Base-by-base conservation (phyloP, 495 filamentous ascomycete species). In the Gamarada debralockiae region DNA sequence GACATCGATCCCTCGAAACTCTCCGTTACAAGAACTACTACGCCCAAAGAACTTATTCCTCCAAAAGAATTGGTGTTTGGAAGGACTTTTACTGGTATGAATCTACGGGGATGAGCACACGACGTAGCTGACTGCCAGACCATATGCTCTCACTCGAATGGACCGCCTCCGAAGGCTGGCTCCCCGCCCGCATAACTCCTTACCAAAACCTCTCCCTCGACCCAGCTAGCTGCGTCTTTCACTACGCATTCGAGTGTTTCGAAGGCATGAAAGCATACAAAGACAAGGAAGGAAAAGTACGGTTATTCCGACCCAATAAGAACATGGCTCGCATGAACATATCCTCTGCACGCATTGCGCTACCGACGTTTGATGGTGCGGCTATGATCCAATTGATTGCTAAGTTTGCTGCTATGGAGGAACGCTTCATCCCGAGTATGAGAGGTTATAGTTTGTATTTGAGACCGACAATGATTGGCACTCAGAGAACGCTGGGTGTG, bases 231-330 rank as follows among this genome's bases (percentile, higher is more conserved):
- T 97, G 92, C 74, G 93, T 97, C 39, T 92, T 98, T 73, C 93
- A 98, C 79, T 98, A 98, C 70, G 93, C 88, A 34, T 97, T 97
- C 64, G 87, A 91, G 67, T 89, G 85, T 67, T 98, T 98, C 72
- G 93, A 98, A 70, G 93, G 93, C 55, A 95, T 97, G 91, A 98
- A 98, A 73, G 95, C 95, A 29, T 97, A 97, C 77, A 89, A 86
- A 65, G 87, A 93, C 70, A 75, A 69, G 43, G 68, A 78, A 13
- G 89, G 89, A 44, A 63, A 83, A 39, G 80, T 92, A 53, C 84
- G 90, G 15, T 71, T 98, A 18, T 98, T 98, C 79, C 83, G 93
- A n/a, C 93, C 93, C 0, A 84, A 93, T 70, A 90, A 84, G 76
- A 98, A 98, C 74, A 97, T 97, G 93, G 80, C 76, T 51, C 86